Evolutionary conservation across 352 stramenopile genomes (phyloP), one percentile per base, ranked within the genome.

Genomic region (Pelagophyceae sp.): DNA sequence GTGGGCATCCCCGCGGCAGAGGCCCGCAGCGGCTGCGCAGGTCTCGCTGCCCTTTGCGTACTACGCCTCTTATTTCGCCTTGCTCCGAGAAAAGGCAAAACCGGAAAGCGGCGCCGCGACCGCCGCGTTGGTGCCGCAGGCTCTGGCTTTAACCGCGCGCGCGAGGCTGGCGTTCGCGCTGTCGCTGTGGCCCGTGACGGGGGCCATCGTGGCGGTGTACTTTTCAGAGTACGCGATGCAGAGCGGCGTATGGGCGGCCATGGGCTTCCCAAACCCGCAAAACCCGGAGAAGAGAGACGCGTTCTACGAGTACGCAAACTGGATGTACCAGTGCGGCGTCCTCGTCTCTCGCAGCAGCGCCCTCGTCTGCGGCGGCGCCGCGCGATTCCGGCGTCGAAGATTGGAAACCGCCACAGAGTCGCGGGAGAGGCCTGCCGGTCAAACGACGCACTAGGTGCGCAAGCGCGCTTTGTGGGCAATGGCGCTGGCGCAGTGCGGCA

Each of bases 211-310:
- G 60, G 84, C 91, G 38, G 93, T 98, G 3, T 98, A 98, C 81
- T 90, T 93, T 50, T 89, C 92, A 15, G 93, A 97, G 81, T 98
- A 97, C 83, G 91, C 90, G 2, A 92, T 97, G 81, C 92, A 97
- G 82, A 92, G 89, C 0, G 93, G 92, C 35, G 90, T 94, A 20
- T 98, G 93, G 93, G 93, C 90, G 23, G 87, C 92, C 19, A 96
- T 98, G 79, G 92, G 93, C 15, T 97, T 97, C 79, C 93, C 93
- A 0, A 88, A 96, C 2, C 67, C 33, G 35, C 19, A 0, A 82
- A 86, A 33, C 88, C 85, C 78, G 81, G 85, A 40, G 78, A 80
- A 0, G 87, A 92, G 92, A 38, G 82, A 91, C 51, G 79, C 82
- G 60, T 97, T 97, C 82, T 98, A 96, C 80, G 84, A 90, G 40